Base-by-base conservation (phyloP, 495 filamentous ascomycete genomes). In the Hyaloscypha hepaticicola region DNA sequence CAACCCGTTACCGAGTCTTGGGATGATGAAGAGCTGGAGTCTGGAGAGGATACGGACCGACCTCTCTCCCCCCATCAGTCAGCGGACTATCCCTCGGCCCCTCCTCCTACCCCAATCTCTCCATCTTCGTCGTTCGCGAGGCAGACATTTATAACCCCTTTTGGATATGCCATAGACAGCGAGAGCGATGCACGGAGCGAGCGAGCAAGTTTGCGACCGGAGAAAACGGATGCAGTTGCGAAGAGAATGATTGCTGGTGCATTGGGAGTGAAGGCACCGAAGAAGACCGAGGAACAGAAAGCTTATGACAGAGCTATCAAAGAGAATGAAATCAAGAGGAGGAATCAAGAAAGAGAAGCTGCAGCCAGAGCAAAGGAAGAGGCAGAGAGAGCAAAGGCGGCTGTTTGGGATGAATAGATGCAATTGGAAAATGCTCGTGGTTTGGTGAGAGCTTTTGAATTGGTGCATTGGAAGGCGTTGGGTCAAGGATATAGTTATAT, bases 181-280 rank as follows among this genome's bases (percentile, higher is more conserved):
- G 27, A 38, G 5, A 61, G 61, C 27, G 63, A 61, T 64, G 58
- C 8, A n/a, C 41, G 57, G 33, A n/a, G 49, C 16, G 59, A 63
- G 25, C 58, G 63, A 26, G 9, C 29, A 26, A 55, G n/a, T 50
- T 33, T 29, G 12, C 69, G 93, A 61, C 95, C 92, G 0, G 93
- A 96, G 77, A 99, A 95, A 77, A 93, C 93, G 63, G 95, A 93
- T 65, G 92, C 93, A 2, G 91, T 94, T 50, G 95, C 95, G 27
- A 84, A 89, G 61, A 82, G 95, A 67, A 80, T 99, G 87, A 97
- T 99, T 72, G 92, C 93, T 0, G 90, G 86, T 25, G 95, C 89
- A 6, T 78, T 99, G 69, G 95, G 95, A 5, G 85, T 98, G 48
- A 84, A 85, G 64, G 85, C 90, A 34, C 91, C 90, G 29, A 89